Base-by-base conservation (phyloP, 2,329 filamentous ascomycete species). In the Xylariomycetidae sp. region DNA sequence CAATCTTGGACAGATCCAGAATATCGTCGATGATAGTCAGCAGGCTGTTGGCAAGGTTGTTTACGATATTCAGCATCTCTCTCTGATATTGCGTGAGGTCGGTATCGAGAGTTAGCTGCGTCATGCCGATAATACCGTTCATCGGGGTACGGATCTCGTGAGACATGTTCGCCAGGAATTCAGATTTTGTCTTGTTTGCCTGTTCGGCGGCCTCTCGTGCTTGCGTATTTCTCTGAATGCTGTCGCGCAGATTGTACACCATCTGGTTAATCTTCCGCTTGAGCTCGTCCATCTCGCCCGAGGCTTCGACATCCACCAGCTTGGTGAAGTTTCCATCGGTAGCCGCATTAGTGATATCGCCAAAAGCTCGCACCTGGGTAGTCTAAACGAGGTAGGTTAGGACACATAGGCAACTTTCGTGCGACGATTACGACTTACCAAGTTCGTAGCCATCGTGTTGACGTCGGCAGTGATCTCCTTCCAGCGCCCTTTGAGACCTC, bases 211-310 rank as follows among this genome's bases (percentile, higher is more conserved):
- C 89, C 62, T 97, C 90, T 62, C 92, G 85, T 37, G 92, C 92
- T 46, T 89, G 87, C 3, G 89, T 96, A 59, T 97, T 98, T 58
- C 88, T 81, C 60, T 97, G 89, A 48, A 98, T 96, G 71, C 86
- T 94, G 63, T 97, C 92, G 48, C 90, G 74, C 42, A 98, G 67
- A 57, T 94, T 95, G 57, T 86, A 92, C 33, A 97, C 89, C 92
- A 98, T 98, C 67, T 94, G 87, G 59, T 97, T 98, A 74, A 98
- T 97, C 72, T 97, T 97, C 53, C 89, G 82, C 66, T 98, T 98
- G 50, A 98, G 73, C 61, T 97, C 90, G 62, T 97, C 92, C 92
- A 98, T 97, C 63, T 98, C 92, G 44, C 92, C 92, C 10, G 90
- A 96, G 14, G 92, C 92, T 60, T 96, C 89, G 13, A 98, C 90